A percentile compares a stretch with the other conserved stretches of the same genome.
Conservation (phyloP, 352 stramenopile species). For the Phytophthora podocarpi region DNA sequence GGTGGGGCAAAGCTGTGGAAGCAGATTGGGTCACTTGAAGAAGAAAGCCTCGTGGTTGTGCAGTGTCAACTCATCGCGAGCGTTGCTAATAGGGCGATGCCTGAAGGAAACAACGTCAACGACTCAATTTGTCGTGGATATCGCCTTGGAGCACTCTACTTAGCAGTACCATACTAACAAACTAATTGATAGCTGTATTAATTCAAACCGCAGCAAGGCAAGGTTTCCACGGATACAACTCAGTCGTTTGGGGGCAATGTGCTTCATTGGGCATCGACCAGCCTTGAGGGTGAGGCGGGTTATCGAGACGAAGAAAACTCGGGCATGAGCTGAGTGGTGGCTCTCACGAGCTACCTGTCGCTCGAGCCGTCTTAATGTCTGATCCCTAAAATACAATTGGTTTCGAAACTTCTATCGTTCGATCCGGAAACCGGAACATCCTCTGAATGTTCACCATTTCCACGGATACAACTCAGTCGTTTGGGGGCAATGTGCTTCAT, state of each 20-base stretch:
- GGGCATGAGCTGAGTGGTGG: no score
- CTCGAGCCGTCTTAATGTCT: no score
- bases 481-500: slow-evolving; percentile 3
- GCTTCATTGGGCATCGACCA: background rate
- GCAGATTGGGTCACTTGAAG: slow-evolving; percentile 73
- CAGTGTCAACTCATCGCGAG: slow-evolving; percentile 67
- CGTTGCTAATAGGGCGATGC: background rate
- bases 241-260: slow-evolving; percentile 6
- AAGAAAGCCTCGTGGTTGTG: slow-evolving; percentile 67
- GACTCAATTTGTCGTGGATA: slow-evolving; percentile 13
- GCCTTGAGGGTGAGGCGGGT: no score
- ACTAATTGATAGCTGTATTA: no score
- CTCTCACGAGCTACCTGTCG: no score
- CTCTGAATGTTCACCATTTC: no score
- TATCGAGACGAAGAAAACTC: no score
- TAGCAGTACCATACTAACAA: slow-evolving; percentile 61
- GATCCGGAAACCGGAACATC: no score
- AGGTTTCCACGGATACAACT: slow-evolving; percentile 24
- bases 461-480: slow-evolving; percentile 15
- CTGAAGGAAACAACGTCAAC: slow-evolving; percentile 23
- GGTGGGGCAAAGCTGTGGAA: slow-evolving; percentile 60
- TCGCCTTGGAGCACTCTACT: slow-evolving; percentile 56
- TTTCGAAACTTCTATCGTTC: no score
- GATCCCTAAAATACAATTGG: no score
- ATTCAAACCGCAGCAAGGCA: no score